phyloP scores from a whole-genome alignment of 2,329 filamentous ascomycete species.

The Lecanicillium sp. region DNA sequence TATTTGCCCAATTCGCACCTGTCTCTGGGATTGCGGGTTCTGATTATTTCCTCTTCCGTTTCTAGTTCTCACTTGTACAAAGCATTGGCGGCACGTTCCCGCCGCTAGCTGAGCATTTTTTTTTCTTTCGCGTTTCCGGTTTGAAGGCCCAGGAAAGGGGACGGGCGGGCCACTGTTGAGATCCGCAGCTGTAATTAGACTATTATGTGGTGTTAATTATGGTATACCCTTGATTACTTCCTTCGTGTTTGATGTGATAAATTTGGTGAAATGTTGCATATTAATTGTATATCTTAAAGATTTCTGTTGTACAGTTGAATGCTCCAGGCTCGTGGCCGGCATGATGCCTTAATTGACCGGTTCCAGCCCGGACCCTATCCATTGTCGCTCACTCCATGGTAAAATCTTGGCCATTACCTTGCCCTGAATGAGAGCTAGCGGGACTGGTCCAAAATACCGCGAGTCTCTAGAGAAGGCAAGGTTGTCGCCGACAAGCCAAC shows the following conservation, averaged over 20 bases:
- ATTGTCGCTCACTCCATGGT: slow-evolving; percentile 42
- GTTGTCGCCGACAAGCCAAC: slow-evolving; percentile 88
- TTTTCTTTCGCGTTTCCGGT: slow-evolving; percentile 14
- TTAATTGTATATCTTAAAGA: slow-evolving; percentile 6
- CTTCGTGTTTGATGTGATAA: too few species aligned
- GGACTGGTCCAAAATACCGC: slow-evolving; percentile 76
- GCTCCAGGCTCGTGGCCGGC: slow-evolving; percentile 1
- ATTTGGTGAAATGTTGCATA: not conserved
- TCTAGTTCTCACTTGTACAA: slow-evolving; percentile 19
- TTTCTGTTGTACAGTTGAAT: slow-evolving; percentile 12
- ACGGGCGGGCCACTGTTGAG: slow-evolving; percentile 1
- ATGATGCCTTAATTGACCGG: slow-evolving; percentile 14
- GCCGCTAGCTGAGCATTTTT: slow-evolving; percentile 14
- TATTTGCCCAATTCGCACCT: too few species aligned
- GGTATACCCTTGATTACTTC: not conserved
- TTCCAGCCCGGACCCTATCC: slow-evolving; percentile 39
- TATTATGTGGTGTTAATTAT: slow-evolving; percentile 6
- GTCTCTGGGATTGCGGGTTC: not conserved
- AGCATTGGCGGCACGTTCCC: slow-evolving; percentile 22
- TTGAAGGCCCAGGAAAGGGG: slow-evolving; percentile 6
- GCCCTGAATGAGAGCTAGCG: slow-evolving; percentile 73
- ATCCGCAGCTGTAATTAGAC: slow-evolving; percentile 8
- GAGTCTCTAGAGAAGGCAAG: slow-evolving; percentile 78
- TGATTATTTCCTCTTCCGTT: slow-evolving; percentile 9
- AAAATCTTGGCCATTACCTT: slow-evolving; percentile 66